Evolutionary conservation across 2,329 filamentous ascomycete genomes (phyloP), one percentile per base, ranked within the genome.

Genomic region (Sporothrix sp.): DNA sequence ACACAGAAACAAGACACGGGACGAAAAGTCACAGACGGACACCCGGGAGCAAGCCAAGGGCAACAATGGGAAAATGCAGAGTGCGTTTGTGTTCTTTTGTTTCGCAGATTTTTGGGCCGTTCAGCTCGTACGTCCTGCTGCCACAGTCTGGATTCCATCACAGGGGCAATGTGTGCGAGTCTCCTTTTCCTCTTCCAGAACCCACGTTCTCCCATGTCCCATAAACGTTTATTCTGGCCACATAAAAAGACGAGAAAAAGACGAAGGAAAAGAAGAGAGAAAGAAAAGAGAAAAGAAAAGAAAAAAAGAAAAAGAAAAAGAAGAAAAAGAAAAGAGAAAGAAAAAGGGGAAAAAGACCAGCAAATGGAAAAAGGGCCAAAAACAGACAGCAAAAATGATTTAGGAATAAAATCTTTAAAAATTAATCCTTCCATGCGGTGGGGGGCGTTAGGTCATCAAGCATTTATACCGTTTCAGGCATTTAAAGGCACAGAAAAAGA

Each of bases 391-490:
- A n/a, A n/a, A n/a, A n/a, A n/a, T n/a, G n/a, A n/a, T n/a, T n/a
- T 28, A 47, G 42, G 28, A 52, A 37, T 50, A 50, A 52, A 47
- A 44, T 50, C 40, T 56, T 55, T 54, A 54, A 45, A 45, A 55
- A 53, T 55, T 55, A 56, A 56, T 56, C 57, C 56, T 57, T 57
- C 56, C 53, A 57, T 58, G 51, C 51, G 50, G 51, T 50, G 16
- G 43, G 51, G 52, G 48, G 52, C 56, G 54, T 58, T 50, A 55
- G 28, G 52, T 58, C 57, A 58, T 58, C 51, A 58, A 39, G 54
- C 56, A 52, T 58, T 52, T 57, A 56, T 50, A 57, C 57, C 57
- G 48, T 57, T 56, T 52, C 48, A 51, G 57, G 56, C 55, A 54
- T 55, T 56, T 45, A 44, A 55, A 37, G 42, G 43, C 45, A 47